A percentile compares a stretch with the other conserved stretches of the same genome.
Conservation (phyloP, 768 basidiomycete species). For the Hericium rajendrae region DNA sequence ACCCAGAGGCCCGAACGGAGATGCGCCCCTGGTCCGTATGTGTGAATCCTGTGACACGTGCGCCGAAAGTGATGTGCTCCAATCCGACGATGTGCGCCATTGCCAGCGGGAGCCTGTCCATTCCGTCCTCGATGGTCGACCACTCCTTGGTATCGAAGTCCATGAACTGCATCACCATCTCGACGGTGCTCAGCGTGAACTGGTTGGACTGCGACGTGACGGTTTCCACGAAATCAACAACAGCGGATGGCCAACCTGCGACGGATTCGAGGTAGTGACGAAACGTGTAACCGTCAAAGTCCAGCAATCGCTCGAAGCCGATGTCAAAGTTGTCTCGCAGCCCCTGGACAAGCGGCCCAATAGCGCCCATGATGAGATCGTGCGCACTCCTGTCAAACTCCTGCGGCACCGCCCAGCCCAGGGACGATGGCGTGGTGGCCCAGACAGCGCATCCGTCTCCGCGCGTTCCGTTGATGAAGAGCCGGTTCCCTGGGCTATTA, state of each 20-base stretch:
- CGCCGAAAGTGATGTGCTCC: slow-evolving; percentile 15
- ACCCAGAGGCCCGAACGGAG: neutral
- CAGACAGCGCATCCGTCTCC: neutral
- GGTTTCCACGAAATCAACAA: slow-evolving; percentile 18
- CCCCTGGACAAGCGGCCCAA: slow-evolving; percentile 7
- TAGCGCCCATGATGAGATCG: slow-evolving; percentile 10
- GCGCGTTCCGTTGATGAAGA: slow-evolving; percentile 9
- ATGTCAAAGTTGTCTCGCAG: slow-evolving; percentile 8
- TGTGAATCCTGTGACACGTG: slow-evolving; percentile 12
- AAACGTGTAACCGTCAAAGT: slow-evolving; percentile 14
- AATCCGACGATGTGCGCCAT: slow-evolving; percentile 14
- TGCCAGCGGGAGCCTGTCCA: slow-evolving; percentile 16
- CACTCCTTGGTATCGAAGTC: slow-evolving; percentile 16
- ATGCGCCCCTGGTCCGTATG: slow-evolving; percentile 9
- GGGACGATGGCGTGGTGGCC: slow-evolving; percentile 1
- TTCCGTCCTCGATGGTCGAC: slow-evolving; percentile 15
- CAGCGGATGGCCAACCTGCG: slow-evolving; percentile 10
- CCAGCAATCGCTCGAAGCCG: slow-evolving; percentile 12
- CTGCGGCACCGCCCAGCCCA: slow-evolving; percentile 8
- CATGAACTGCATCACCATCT: slow-evolving; percentile 18
- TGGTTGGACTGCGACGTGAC: slow-evolving; percentile 18
- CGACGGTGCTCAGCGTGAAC: slow-evolving; percentile 18
- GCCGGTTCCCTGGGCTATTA: slow-evolving; percentile 9
- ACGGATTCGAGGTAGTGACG: slow-evolving; percentile 11
- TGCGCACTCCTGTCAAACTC: slow-evolving; percentile 6